Conservation (phyloP, 495 filamentous ascomycete species). For the Neurospora terricola region DNA sequence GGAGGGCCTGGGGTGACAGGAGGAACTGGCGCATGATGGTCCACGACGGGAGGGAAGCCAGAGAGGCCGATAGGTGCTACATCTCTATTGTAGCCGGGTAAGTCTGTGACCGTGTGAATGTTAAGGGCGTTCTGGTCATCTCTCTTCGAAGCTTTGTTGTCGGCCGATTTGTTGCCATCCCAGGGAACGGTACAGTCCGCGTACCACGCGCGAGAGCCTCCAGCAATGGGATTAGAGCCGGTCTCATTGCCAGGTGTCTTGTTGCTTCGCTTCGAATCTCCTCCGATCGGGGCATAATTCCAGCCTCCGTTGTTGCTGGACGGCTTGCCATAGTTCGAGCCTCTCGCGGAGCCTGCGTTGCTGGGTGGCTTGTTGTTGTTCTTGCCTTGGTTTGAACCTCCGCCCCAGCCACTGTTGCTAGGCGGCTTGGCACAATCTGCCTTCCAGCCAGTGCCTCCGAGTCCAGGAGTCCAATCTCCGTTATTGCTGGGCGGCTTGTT, state of each 20-base stretch:
- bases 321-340: neutral
- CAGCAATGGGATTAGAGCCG: neutral
- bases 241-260: neutral
- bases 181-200: neutral
- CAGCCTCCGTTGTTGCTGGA: neutral
- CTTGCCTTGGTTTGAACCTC: neutral
- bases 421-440: neutral
- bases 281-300: neutral
- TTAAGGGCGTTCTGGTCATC: neutral
- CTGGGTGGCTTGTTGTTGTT: neutral
- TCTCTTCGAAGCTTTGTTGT: neutral
- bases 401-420: neutral
- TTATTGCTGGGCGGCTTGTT: neutral
- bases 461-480: slow-evolving; percentile 3
- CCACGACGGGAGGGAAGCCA: neutral
- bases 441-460: neutral
- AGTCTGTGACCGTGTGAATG: neutral
- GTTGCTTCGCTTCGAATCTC: neutral
- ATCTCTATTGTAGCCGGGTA: neutral
- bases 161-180: neutral
- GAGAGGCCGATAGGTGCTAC: neutral
- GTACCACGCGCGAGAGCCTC: neutral
- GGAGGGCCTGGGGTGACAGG: neutral
- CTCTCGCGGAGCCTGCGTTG: neutral
- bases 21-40: neutral